phyloP scores from a whole-genome alignment of 1,284 basidiomycete species.

The Irpex sp. region DNA sequence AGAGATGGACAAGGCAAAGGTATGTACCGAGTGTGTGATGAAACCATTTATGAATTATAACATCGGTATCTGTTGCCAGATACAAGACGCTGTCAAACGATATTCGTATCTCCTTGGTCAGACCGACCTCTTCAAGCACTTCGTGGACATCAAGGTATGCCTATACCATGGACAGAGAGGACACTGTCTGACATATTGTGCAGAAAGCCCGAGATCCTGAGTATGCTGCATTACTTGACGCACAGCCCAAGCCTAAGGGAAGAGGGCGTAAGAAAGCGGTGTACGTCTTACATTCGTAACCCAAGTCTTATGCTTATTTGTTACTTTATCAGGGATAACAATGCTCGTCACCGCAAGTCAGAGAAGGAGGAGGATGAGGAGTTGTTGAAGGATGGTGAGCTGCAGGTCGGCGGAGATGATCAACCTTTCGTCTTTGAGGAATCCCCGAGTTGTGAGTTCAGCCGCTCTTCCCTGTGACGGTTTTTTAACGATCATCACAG shows the following conservation, averaged over 20 bases:
- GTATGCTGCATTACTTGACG: conserved; percentile 87
- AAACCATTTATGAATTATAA: background rate
- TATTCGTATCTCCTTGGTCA: conserved; percentile 94
- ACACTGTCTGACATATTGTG: conserved; percentile 1
- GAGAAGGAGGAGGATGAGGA: conserved; percentile 99
- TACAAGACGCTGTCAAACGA: conserved; percentile 91
- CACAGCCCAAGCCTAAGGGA: conserved; percentile 77
- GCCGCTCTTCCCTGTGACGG: background rate
- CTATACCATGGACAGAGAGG: background rate
- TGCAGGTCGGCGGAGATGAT: conserved; percentile 77
- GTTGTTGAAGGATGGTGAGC: conserved; percentile 82
- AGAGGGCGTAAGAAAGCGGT: conserved; percentile 76
- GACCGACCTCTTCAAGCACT: conserved; percentile 94
- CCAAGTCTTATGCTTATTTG: background rate
- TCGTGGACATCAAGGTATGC: conserved; percentile 87
- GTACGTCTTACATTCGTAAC: conserved; percentile 39
- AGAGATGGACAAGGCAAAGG: conserved; percentile 83
- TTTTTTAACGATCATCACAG: conserved; percentile 35
- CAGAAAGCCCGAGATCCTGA: conserved; percentile 90
- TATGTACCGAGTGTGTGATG: conserved; percentile 21
- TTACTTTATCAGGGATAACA: conserved; percentile 52
- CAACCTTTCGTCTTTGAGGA: conserved; percentile 91
- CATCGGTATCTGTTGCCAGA: conserved; percentile 38
- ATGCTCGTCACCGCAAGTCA: conserved; percentile 85
- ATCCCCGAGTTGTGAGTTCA: conserved; percentile 77